phyloP scores from a whole-genome alignment of 306 rosid genomes.

The Benincasa hispida region DNA sequence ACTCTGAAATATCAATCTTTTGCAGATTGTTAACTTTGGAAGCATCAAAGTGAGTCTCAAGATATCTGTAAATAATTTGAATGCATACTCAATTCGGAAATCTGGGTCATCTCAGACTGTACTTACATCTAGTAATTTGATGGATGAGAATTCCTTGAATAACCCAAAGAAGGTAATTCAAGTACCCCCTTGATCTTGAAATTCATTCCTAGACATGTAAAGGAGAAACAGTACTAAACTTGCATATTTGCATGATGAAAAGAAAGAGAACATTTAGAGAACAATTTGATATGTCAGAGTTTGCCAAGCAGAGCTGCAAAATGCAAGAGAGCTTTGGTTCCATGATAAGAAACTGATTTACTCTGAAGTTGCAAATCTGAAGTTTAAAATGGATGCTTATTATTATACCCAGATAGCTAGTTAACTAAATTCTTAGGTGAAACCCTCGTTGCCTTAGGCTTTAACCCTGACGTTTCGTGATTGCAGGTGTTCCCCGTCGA shows the following conservation, averaged over 20 bases:
- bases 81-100: conserved; percentile 20
- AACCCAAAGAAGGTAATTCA: conserved; percentile 56
- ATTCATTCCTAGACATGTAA: not conserved
- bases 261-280: not conserved
- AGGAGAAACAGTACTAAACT: not conserved
- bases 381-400: not conserved
- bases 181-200: not conserved
- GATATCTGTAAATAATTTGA: conserved; percentile 37
- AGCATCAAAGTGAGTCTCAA: conserved; percentile 34
- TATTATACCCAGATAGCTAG: not conserved
- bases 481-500: conserved; percentile 45
- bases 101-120: conserved; percentile 48
- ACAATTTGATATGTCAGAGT: not conserved
- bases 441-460: not conserved
- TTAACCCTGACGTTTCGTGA: not conserved
- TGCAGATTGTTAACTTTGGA: conserved; percentile 81
- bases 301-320: not conserved
- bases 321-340: not conserved
- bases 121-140: conserved; percentile 52
- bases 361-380: not conserved
- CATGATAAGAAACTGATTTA: not conserved
- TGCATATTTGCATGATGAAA: not conserved
- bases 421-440: not conserved
- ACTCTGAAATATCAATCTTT: not conserved
- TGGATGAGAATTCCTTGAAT: conserved; percentile 78